A percentile compares a stretch with the other conserved stretches of the same genome.
phyloP scores from a whole-genome alignment of 2,329 filamentous ascomycete species.

The Aspergillus arachidicola region DNA sequence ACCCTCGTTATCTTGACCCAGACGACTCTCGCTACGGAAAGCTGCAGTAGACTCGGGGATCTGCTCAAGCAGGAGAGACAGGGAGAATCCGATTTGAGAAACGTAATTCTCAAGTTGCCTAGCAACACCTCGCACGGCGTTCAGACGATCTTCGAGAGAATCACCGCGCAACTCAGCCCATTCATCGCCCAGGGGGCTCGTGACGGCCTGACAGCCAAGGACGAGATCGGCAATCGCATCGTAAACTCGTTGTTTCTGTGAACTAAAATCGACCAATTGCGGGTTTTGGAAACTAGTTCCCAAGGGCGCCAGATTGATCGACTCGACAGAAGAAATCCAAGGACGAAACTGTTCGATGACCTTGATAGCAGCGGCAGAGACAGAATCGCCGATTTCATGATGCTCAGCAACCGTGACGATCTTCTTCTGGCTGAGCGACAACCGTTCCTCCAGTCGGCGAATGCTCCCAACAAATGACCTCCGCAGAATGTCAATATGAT shows the following conservation, averaged over 20 bases:
- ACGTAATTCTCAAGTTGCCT: conserved; percentile 83
- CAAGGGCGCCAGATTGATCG: conserved; percentile 81
- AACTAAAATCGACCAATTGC: conserved; percentile 81
- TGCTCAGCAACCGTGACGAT: conserved; percentile 79
- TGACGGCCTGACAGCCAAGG: conserved; percentile 85
- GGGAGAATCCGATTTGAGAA: conserved; percentile 82
- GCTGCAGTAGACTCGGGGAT: conserved; percentile 61
- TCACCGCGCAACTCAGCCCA: conserved; percentile 93
- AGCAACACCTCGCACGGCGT: conserved; percentile 74
- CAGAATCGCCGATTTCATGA: conserved; percentile 75
- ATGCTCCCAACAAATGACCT: conserved; percentile 83
- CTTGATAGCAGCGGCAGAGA: conserved; percentile 76
- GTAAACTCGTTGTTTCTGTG: conserved; percentile 91
- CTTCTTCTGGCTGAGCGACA: conserved; percentile 79
- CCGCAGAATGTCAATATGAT: conserved; percentile 83
- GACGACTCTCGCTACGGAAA: conserved; percentile 43
- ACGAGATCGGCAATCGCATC: conserved; percentile 90
- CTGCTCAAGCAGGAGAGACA: conserved; percentile 84
- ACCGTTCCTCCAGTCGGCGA: conserved; percentile 81
- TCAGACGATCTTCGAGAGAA: conserved; percentile 82
- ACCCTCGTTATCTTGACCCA: conserved; percentile 32
- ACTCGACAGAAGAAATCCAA: conserved; percentile 88
- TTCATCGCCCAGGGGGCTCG: conserved; percentile 87
- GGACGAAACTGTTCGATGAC: conserved; percentile 87
- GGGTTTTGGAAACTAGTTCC: conserved; percentile 79